Evolutionary conservation across 2,329 filamentous ascomycete species (phyloP).

Genomic region (Lithohypha guttulata): DNA sequence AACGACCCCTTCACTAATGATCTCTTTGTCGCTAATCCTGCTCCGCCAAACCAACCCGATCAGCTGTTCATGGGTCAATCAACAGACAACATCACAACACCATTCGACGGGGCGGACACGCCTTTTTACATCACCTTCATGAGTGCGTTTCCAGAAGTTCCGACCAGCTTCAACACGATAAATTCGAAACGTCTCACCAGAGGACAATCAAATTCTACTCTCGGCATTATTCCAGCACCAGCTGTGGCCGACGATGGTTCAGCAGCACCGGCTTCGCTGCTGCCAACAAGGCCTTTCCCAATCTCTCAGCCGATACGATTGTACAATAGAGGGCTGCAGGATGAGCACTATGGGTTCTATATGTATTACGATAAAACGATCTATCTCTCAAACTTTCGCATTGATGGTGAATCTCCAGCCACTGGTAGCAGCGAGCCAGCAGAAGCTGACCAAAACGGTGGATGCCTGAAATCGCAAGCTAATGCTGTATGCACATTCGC

Average conservation of each 20-base stretch:
- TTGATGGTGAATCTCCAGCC: constrained; percentile 19
- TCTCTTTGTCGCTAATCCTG: constrained; percentile 35
- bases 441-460: constrained; percentile 41
- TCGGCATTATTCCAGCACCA: constrained; percentile 14
- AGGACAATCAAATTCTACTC: constrained; percentile 1
- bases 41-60: constrained; percentile 49
- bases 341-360: constrained; percentile 91
- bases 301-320: constrained; percentile 66
- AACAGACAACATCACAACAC: constrained; percentile 60
- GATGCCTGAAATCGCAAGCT: constrained; percentile 36
- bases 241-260: constrained; percentile 46
- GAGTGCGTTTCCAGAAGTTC: constrained; percentile 29
- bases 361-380: constrained; percentile 81
- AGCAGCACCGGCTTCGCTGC: constrained; percentile 58
- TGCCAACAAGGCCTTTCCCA: constrained; percentile 47
- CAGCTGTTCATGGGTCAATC: constrained; percentile 75
- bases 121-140: constrained; percentile 79
- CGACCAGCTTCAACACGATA: constrained; percentile 25
- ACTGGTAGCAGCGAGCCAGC: constrained; percentile 26
- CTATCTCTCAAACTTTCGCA: constrained; percentile 55
- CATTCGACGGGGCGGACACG: constrained; percentile 72
- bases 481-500: constrained; percentile 46
- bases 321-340: constrained; percentile 67
- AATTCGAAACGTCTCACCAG: constrained; percentile 21
- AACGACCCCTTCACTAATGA: constrained; percentile 27